Percentiles rank a stretch among this genome's conserved stretches.
phyloP scores from a whole-genome alignment of 2,329 filamentous ascomycete genomes.

The Emergomyces orientalis region DNA sequence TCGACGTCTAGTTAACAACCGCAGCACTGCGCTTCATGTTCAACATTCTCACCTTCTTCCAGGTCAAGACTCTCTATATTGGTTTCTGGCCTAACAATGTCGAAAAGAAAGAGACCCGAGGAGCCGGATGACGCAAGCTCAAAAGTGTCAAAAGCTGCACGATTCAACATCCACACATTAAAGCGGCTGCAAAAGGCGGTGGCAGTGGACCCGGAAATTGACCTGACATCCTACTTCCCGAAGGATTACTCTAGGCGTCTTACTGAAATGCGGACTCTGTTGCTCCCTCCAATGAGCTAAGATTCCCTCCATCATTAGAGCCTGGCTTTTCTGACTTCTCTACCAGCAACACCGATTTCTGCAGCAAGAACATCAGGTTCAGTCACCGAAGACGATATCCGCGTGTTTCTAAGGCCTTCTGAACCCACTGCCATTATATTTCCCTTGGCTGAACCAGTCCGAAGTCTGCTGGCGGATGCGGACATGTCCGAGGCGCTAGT shows the following conservation, averaged over 20 bases:
- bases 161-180: constrained; percentile 20
- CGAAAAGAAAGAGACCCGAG: constrained; percentile 4
- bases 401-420: constrained; percentile 13
- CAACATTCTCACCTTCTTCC: neutral
- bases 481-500: constrained; percentile 13
- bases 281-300: constrained; percentile 8
- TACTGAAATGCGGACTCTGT: constrained; percentile 12
- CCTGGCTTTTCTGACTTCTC: constrained; percentile 7
- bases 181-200: constrained; percentile 19
- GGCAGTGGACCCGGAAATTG: constrained; percentile 18
- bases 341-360: constrained; percentile 8
- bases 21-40: neutral
- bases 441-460: constrained; percentile 15
- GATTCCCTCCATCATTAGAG: constrained; percentile 7
- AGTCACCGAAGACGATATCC: constrained; percentile 17
- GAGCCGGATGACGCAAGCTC: constrained; percentile 2
- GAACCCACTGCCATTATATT: constrained; percentile 14
- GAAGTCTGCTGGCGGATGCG: constrained; percentile 13
- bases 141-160: constrained; percentile 17
- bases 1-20: no score
- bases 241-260: constrained; percentile 17
- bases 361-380: constrained; percentile 6
- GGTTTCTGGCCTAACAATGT: neutral
- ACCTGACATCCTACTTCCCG: constrained; percentile 18
- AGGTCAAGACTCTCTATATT: neutral